Evolutionary conservation across 1,139 yeast species (phyloP), one percentile per base, ranked within the genome.

Genomic region (Maudiozyma humilis): DNA sequence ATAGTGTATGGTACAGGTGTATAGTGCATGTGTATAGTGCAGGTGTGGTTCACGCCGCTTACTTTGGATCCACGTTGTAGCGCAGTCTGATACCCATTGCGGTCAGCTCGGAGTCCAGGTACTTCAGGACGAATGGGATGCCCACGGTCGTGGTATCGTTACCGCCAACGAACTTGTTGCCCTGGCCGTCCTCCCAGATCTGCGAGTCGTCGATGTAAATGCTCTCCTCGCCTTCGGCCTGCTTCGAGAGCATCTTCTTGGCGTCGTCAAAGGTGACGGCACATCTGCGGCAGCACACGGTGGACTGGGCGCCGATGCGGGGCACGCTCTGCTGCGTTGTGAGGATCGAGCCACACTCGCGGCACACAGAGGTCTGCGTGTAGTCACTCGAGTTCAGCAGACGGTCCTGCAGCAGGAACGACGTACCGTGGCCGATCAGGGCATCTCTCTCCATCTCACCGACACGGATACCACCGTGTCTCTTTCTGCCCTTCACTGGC

Each of bases 391-490:
- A 88, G 68, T 93, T 91, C 65, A 93, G 75, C 62, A 91, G 73
- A 68, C 99, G 82, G 65, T 91, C 99, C 66, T 91, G 98, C 55
- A 91, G 72, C 60, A 91, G 71, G 78, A 78, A 91, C 1, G 98
- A 88, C n/a, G 98, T 83, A 69, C 98, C 99, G 63, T 93, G 98
- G 50, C 98, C 99, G 64, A 91, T 88, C 58, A 91, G 73, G 2
- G 98, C 98, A 73, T 91, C 99, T 71, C 98, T 85, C 71, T 91
- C 99, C 99, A 91, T 91, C 68, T 91, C 98, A 65, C 98, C 98
- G 35, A 91, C 95, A 75, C 99, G 95, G 57, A 91, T 91, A 82
- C 99, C 99, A 69, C 99, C 99, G 54, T 84, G 81, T 70, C 98
- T 81, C 80, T 91, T 93, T 71, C 99, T 83, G 60, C 99, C 99